phyloP scores from a whole-genome alignment of 495 filamentous ascomycete species.

The Melanomma pulvis-pyrius region DNA sequence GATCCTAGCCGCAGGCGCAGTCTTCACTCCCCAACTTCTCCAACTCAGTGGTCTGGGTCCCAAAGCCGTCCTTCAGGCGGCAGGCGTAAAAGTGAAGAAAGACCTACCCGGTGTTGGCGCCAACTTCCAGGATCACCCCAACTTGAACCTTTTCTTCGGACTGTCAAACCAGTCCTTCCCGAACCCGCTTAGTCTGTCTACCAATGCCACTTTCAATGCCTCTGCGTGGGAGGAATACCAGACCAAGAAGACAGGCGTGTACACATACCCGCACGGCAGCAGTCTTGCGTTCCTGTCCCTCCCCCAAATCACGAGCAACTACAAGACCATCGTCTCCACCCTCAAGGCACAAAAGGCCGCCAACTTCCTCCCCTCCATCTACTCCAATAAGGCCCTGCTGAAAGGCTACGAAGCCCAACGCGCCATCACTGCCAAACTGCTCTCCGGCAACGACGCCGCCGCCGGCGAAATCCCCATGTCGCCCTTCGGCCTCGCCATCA shows the following conservation, averaged over 20 bases:
- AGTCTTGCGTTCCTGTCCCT: constrained; percentile 15
- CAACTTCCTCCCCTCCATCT: constrained; percentile 14
- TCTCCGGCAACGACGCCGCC: constrained; percentile 7
- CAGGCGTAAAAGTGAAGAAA: constrained; percentile 50
- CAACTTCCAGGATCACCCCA: constrained; percentile 25
- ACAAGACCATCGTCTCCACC: constrained; percentile 1
- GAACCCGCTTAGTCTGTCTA: constrained; percentile 47
- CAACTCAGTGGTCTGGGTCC: constrained; percentile 60
- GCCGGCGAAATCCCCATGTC: constrained; percentile 30
- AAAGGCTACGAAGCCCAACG: constrained; percentile 39
- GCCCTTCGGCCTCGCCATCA: constrained; percentile 11
- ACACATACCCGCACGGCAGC: constrained; percentile 6
- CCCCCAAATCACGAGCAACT: neutral
- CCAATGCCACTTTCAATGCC: constrained; percentile 18
- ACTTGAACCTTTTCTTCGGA: constrained; percentile 24
- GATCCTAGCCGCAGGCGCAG: constrained; percentile 59
- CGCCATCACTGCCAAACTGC: neutral
- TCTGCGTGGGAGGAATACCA: constrained; percentile 8
- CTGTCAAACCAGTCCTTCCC: constrained; percentile 51
- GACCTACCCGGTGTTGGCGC: constrained; percentile 47
- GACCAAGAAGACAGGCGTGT: constrained; percentile 6
- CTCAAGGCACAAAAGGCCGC: constrained; percentile 1
- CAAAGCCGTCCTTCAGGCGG: constrained; percentile 45
- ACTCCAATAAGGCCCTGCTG: constrained; percentile 19
- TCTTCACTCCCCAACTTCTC: constrained; percentile 61